These are phyloP conservation scores for Medicago arabica DNA, from an alignment of 306 rosid species.

Conservation along the genomic window DNA sequence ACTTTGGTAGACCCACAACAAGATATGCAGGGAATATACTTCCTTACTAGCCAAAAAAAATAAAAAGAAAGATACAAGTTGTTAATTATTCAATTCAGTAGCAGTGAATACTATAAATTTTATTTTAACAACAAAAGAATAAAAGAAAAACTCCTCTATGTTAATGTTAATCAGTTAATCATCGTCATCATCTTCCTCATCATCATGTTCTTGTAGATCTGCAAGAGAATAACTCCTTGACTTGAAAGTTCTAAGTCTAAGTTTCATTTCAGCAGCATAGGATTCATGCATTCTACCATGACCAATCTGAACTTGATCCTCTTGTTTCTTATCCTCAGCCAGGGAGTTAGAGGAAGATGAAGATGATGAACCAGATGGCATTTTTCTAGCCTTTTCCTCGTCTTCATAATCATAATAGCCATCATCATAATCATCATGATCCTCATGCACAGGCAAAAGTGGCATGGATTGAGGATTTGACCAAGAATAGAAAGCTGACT, in stretches of 20 bases:
- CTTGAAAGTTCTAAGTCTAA: slow-evolving; percentile 66
- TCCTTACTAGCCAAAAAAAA: slow-evolving; percentile 6
- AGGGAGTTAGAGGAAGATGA: slow-evolving; percentile 38
- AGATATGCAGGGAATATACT: slow-evolving; percentile 41
- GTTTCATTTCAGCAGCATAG: slow-evolving; percentile 49
- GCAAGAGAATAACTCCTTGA: slow-evolving; percentile 76
- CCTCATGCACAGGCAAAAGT: slow-evolving; percentile 67
- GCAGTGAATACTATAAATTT: slow-evolving; percentile 3
- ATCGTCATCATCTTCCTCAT: slow-evolving; percentile 51
- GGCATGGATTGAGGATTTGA: slow-evolving; percentile 93
- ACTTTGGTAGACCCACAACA: slow-evolving; percentile 22
- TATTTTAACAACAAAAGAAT: slow-evolving; percentile 38
- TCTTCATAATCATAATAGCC: slow-evolving; percentile 40
- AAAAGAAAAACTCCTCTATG: neutral
- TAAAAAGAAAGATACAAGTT: neutral
- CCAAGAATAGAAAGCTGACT: slow-evolving; percentile 68
- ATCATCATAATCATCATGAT: slow-evolving; percentile 44
- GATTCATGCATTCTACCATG: slow-evolving; percentile 39
- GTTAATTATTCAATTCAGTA: neutral
- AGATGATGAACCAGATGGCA: slow-evolving; percentile 39
- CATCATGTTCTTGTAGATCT: slow-evolving; percentile 75
- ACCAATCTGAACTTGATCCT: slow-evolving; percentile 43
- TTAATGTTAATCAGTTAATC: slow-evolving; percentile 35
- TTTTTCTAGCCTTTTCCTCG: slow-evolving; percentile 37
- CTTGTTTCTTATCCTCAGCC: slow-evolving; percentile 46